Conservation (phyloP, 1,284 basidiomycete species). For the Phellinidium pouzarii region DNA sequence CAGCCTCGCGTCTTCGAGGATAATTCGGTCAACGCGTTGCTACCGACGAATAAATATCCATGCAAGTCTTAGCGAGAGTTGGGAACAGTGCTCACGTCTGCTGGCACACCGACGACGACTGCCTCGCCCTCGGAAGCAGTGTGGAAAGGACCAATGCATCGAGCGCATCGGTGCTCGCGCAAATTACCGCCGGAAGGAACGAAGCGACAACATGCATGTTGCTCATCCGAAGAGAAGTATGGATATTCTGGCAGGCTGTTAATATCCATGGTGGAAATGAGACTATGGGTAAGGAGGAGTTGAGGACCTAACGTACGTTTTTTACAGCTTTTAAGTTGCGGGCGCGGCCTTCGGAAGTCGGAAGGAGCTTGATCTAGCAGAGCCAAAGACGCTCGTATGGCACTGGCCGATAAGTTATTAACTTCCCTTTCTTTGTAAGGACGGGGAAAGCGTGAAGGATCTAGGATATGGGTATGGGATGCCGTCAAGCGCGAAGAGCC, state of each 20-base stretch:
- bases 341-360: not conserved
- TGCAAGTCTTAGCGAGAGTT: not conserved
- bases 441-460: not conserved
- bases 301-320: not conserved
- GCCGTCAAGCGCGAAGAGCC: not conserved
- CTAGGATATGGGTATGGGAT: not conserved
- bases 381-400: not conserved
- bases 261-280: not conserved
- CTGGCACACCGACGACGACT: not conserved
- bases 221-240: not conserved
- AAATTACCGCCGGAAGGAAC: not conserved
- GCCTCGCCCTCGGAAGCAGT: not conserved
- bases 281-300: not conserved
- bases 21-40: not conserved
- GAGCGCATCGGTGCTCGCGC: not conserved
- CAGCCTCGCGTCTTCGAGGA: conserved; percentile 3
- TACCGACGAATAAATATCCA: not conserved
- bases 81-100: not conserved
- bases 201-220: not conserved
- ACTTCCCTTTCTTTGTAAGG: not conserved
- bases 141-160: not conserved
- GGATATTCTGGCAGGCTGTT: not conserved
- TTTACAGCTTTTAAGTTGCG: not conserved
- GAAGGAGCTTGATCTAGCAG: no score
- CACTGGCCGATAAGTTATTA: not conserved